Evolutionary conservation across 2,329 filamentous ascomycete species (phyloP), one percentile per base, ranked within the genome.

Genomic region (Cladosporium sp.): DNA sequence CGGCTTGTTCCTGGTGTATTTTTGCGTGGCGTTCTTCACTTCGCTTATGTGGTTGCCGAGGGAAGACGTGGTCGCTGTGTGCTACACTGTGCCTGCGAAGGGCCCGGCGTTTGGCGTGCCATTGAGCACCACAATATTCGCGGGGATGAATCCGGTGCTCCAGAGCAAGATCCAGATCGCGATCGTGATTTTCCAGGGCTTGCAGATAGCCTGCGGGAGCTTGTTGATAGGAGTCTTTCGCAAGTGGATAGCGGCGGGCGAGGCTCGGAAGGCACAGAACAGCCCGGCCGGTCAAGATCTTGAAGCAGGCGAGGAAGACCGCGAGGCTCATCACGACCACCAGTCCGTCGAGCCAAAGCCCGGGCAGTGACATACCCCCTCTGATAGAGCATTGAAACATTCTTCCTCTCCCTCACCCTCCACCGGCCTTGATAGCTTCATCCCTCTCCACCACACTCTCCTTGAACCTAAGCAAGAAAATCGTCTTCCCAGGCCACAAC

Each of bases 401-500:
- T 28, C 22, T 37, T 46, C 10, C 3, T 14, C 37, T 19, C 13
- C 13, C 16, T 43, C 38, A 35, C 38, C 63, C 60, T 51, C 63
- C 63, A 34, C 62, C 59, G 43, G 63, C 62, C 51, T 68, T 68
- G 41, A 68, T 58, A 28, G 63, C 65, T 56, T 85, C 85, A 77
- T 98, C 93, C 68, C 93, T 78, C 75, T 97, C 92, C 69, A 97
- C 76, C 40, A 97, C 92, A 69, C 89, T 87, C n/a, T 84, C 78
- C 59, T 88, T 84, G 68, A 98, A 98, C 72, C 92, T 90, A 66
- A 98, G 84, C 68, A 98, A 71, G 67, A 96, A 98, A 32, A 98
- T 91, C 41, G 93, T 98, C 76, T 93, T 89, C 33, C 88, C 89
- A 0, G 93, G 93, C 91, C 92, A 97, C 83, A 97, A 85, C 60